phyloP scores from a whole-genome alignment of 805 yeast genomes.

The Candida palmyrensis region DNA sequence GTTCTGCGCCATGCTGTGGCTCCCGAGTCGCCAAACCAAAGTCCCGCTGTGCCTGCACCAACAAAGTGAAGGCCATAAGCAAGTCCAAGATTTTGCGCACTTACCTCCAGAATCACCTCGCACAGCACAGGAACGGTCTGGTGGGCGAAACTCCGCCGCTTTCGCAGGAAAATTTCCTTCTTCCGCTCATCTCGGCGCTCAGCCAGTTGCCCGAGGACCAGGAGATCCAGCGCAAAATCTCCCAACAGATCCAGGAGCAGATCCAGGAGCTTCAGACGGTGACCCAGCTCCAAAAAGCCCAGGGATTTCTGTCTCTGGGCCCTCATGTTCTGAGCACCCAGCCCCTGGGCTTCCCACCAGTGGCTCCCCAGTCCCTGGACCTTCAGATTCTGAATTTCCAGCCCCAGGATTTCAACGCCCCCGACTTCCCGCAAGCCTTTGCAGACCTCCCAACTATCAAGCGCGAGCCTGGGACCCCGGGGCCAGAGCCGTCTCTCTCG shows the following conservation, averaged over 20 bases:
- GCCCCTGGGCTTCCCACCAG: neutral
- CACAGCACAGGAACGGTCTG: constrained; percentile 9
- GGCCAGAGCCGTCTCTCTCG: too few relatives aligned
- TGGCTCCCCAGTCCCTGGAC: neutral
- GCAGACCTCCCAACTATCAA: constrained; percentile 7
- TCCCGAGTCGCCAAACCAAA: constrained; percentile 11
- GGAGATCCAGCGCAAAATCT: neutral
- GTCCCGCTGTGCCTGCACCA: constrained; percentile 20
- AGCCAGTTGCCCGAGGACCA: neutral
- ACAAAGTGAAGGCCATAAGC: constrained; percentile 23
- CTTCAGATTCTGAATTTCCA: neutral
- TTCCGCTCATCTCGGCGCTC: too few relatives aligned
- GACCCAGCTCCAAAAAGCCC: neutral
- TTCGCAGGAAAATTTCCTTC: too few relatives aligned
- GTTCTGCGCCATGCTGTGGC: constrained; percentile 25
- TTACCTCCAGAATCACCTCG: constrained; percentile 21
- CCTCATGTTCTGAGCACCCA: neutral
- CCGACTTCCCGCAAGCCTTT: neutral
- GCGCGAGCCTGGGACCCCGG: too few relatives aligned
- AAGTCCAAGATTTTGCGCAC: constrained; percentile 30
- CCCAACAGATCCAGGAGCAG: neutral
- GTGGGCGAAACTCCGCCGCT: too few relatives aligned
- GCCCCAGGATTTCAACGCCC: neutral
- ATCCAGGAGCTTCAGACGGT: neutral
- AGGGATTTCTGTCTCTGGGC: neutral